phyloP scores from a whole-genome alignment of 768 basidiomycete genomes.

The Boletus reticuloceps region DNA sequence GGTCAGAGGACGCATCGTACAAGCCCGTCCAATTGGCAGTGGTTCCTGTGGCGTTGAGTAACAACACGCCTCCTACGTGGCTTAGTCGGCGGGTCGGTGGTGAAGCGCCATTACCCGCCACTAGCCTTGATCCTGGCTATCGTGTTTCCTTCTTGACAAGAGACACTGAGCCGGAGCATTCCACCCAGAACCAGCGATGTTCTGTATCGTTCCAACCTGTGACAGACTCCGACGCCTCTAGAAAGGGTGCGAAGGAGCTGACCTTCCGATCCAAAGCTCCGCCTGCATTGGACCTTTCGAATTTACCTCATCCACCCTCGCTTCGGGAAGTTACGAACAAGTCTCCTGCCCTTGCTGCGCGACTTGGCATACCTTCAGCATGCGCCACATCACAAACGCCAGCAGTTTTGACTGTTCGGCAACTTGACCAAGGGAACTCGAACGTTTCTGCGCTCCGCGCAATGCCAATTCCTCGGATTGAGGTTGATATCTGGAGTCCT shows the following conservation, averaged over 20 bases:
- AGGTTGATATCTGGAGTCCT: background rate
- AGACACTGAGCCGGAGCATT: background rate
- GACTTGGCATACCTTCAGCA: constrained; percentile 9
- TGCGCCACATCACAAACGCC: background rate
- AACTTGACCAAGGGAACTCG: constrained; percentile 10
- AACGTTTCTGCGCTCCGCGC: constrained; percentile 1
- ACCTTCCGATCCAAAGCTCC: constrained; percentile 10
- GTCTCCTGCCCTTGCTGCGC: constrained; percentile 6
- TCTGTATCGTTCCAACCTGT: background rate
- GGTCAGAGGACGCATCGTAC: constrained; percentile 7
- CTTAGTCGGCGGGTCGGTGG: constrained; percentile 12
- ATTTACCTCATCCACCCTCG: background rate
- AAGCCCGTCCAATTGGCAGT: constrained; percentile 3
- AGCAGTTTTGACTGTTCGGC: background rate
- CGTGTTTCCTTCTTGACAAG: background rate
- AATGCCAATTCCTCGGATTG: constrained; percentile 1
- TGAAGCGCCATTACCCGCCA: background rate
- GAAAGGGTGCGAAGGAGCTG: background rate
- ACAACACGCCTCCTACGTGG: constrained; percentile 5
- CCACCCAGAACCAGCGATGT: background rate
- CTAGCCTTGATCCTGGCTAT: background rate
- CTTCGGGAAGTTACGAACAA: constrained; percentile 5
- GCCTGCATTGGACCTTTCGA: constrained; percentile 1
- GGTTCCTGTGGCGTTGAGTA: background rate
- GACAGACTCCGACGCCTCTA: background rate